These are phyloP conservation scores for Gossypium anomalum DNA, from an alignment of 345 rosid species.

Conservation along the genomic window DNA sequence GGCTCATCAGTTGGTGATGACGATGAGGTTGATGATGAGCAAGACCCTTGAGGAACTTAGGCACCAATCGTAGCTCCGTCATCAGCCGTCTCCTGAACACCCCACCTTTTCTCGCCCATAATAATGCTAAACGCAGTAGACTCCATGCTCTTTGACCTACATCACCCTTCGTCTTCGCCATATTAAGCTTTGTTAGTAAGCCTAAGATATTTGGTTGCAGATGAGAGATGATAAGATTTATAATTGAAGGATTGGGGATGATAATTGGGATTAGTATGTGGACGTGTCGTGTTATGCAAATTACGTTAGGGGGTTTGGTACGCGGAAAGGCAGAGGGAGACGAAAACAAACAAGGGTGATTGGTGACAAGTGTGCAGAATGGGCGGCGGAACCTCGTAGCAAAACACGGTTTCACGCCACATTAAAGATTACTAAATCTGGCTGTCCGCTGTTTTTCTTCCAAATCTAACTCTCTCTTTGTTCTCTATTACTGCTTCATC, in stretches of 20 bases:
- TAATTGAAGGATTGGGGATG: background rate
- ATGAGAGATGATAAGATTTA: background rate
- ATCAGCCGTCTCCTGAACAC: background rate
- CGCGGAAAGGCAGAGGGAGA: background rate
- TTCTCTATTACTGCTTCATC: too few species aligned
- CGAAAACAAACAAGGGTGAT: background rate
- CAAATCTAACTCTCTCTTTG: background rate
- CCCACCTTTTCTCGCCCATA: background rate
- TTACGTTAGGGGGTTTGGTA: background rate
- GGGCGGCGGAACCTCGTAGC: slow-evolving; percentile 15
- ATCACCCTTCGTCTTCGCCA: background rate
- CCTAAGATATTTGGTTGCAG: background rate
- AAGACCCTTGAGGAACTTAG: background rate
- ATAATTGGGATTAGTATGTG: too few species aligned
- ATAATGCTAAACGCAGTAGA: background rate
- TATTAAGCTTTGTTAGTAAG: background rate
- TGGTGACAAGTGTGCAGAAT: slow-evolving; percentile 7
- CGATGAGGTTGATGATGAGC: background rate
- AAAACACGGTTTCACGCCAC: slow-evolving; percentile 25
- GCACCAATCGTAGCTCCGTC: background rate
- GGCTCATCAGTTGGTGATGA: background rate
- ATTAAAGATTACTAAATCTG: background rate
- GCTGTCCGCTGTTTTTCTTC: background rate
- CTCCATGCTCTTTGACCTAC: background rate
- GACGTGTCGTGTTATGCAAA: background rate